phyloP scores from a whole-genome alignment of 2,329 filamentous ascomycete genomes.

The Fusarium sp. region DNA sequence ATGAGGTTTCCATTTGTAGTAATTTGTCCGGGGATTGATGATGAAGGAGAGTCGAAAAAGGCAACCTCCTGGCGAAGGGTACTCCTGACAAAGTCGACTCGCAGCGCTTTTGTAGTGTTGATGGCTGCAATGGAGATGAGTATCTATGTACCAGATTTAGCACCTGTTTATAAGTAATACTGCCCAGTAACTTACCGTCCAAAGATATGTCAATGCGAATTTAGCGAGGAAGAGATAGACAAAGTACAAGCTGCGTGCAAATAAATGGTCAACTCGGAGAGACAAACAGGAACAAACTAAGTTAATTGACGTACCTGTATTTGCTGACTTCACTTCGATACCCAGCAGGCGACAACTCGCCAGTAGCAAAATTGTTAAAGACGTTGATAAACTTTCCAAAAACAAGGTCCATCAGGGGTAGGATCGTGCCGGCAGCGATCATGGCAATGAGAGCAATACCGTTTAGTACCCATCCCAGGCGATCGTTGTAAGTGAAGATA shows the following conservation, averaged over 20 bases:
- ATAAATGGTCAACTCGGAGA: conserved; percentile 2
- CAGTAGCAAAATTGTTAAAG: conserved; percentile 69
- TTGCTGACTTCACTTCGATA: conserved; percentile 65
- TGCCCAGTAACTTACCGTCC: conserved; percentile 58
- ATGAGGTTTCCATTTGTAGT: conserved; percentile 63
- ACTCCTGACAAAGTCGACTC: conserved; percentile 56
- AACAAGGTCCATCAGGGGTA: conserved; percentile 71
- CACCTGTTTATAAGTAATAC: not conserved
- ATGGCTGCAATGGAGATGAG: conserved; percentile 57
- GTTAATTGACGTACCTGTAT: conserved; percentile 52
- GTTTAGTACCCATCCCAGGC: conserved; percentile 55
- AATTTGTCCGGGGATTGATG: conserved; percentile 61
- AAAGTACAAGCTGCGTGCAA: conserved; percentile 66
- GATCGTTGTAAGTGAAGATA: conserved; percentile 57
- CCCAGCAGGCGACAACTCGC: conserved; percentile 56
- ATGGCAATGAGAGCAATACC: conserved; percentile 53
- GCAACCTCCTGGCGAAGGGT: conserved; percentile 65
- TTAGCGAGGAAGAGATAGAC: conserved; percentile 70
- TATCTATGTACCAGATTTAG: conserved; percentile 41
- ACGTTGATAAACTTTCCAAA: conserved; percentile 68
- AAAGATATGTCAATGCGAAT: conserved; percentile 66
- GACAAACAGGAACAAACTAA: not conserved
- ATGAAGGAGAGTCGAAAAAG: conserved; percentile 65
- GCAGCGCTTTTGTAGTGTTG: conserved; percentile 54
- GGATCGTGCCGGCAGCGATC: conserved; percentile 54